phyloP scores from a whole-genome alignment of 2,329 filamentous ascomycete species.

The Alternaria sp. region DNA sequence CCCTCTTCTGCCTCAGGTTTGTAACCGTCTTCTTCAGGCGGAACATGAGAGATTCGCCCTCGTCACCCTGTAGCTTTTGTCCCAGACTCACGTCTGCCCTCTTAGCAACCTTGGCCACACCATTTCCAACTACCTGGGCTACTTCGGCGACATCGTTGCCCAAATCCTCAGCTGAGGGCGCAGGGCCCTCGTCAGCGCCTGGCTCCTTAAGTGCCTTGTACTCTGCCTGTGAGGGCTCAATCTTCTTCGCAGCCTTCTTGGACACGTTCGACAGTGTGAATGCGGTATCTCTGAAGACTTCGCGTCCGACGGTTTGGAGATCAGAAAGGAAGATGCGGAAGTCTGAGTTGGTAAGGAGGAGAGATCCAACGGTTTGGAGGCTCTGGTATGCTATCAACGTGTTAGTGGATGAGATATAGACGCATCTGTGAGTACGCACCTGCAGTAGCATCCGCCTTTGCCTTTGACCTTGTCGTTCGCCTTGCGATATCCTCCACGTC shows the following conservation, averaged over 20 bases:
- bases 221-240: conserved; percentile 72
- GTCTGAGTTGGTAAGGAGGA: conserved; percentile 89
- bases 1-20: conserved; percentile 74
- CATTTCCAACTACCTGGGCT: conserved; percentile 53
- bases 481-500: conserved; percentile 69
- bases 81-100: conserved; percentile 73
- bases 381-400: conserved; percentile 72
- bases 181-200: conserved; percentile 56
- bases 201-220: conserved; percentile 61
- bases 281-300: conserved; percentile 87
- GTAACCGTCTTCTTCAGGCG: conserved; percentile 78
- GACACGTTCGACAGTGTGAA: conserved; percentile 79
- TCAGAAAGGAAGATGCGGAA: conserved; percentile 88
- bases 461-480: conserved; percentile 67
- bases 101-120: conserved; percentile 54
- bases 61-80: conserved; percentile 74
- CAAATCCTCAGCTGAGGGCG: conserved; percentile 68
- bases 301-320: conserved; percentile 75
- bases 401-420: conserved; percentile 22
- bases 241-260: conserved; percentile 72
- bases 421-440: conserved; percentile 54
- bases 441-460: conserved; percentile 73
- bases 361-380: conserved; percentile 78
- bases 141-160: conserved; percentile 55
- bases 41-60: conserved; percentile 74